Evolutionary conservation across 2,329 filamentous ascomycete genomes (phyloP), one percentile per base, ranked within the genome.

Genomic region (Ceratocystis destructans): DNA sequence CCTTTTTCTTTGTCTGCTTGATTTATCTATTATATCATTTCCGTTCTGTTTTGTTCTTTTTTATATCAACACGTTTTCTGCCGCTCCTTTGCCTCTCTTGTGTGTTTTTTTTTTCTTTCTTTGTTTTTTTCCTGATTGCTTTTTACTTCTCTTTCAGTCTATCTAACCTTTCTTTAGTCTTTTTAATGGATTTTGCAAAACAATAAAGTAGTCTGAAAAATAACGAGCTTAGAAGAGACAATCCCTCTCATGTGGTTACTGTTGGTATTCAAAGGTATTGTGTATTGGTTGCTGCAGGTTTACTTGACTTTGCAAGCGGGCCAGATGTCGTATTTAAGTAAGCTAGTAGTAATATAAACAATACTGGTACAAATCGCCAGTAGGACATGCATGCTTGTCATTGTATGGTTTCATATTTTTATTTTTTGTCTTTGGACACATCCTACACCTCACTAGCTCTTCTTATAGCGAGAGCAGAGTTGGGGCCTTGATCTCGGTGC

Each of bases 401-500:
- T 53, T 25, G 48, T 59, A 33, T 57, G 25, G 20, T 37, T n/a
- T 59, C 55, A 20, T 33, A 37, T 57, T 8, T 3, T 59, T 59
- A 6, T 37, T 57, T 31, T 57, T 31, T 20, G 17, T 22, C 55
- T 37, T 8, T 59, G 15, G 17, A 59, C 5, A 59, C 55, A 59
- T 37, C 28, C 31, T 25, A 25, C 28, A 37, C 8, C 17, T 6
- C 37, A n/a, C 46, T 22, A 20, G 15, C 25, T 31, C 37, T 20
- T 28, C 50, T 66, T 68, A 68, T 31, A 66, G 64, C 28, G 61
- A 50, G 3, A 85, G 70, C 28, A 81, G 76, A 50, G 80, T 79
- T 12, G 82, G 80, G 8, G 79, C 79, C n/a, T 73, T 78, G 50
- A 86, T 76, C 37, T 77, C 76, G 72, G 79, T 80, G 68, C 81